Conservation (phyloP, 2,329 filamentous ascomycete genomes). For the Beauveria sp. region DNA sequence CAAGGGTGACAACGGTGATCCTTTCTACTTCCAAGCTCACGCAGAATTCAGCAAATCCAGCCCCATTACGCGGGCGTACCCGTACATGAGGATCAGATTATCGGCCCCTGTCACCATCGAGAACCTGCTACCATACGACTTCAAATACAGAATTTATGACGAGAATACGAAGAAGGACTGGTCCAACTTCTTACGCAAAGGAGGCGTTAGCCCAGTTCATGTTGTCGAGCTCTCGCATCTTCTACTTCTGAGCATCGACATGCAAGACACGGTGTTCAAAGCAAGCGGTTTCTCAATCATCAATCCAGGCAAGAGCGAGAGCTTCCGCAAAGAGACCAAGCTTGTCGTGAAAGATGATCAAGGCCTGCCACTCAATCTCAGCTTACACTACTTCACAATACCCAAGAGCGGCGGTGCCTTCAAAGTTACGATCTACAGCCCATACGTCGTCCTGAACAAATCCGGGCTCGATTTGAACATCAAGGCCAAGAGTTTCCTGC, state of each 20-base stretch:
- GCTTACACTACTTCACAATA: conserved; percentile 83
- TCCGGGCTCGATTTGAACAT: conserved; percentile 85
- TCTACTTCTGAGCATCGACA: conserved; percentile 83
- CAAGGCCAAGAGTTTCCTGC: conserved; percentile 81
- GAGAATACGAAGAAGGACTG: conserved; percentile 98
- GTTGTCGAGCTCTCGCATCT: conserved; percentile 94
- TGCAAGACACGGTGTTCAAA: conserved; percentile 94
- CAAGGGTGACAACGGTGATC: conserved; percentile 75
- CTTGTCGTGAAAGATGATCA: conserved; percentile 79
- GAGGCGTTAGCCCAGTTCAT: conserved; percentile 93
- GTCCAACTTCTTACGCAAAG: conserved; percentile 96
- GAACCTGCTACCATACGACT: conserved; percentile 92
- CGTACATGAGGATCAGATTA: conserved; percentile 87
- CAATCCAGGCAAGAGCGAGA: conserved; percentile 79
- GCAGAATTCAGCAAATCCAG: conserved; percentile 77
- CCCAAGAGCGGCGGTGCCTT: conserved; percentile 93
- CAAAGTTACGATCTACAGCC: conserved; percentile 89
- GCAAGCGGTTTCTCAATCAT: conserved; percentile 96
- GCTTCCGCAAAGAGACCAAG: conserved; percentile 76
- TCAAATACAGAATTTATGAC: conserved; percentile 98
- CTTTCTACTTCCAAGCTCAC: conserved; percentile 96
- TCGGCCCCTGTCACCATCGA: conserved; percentile 91
- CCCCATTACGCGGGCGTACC: conserved; percentile 76
- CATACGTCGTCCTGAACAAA: conserved; percentile 92
- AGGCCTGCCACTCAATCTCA: conserved; percentile 70